Conservation (phyloP, 805 yeast genomes). For the Kodamaea kaohsiungensis region DNA sequence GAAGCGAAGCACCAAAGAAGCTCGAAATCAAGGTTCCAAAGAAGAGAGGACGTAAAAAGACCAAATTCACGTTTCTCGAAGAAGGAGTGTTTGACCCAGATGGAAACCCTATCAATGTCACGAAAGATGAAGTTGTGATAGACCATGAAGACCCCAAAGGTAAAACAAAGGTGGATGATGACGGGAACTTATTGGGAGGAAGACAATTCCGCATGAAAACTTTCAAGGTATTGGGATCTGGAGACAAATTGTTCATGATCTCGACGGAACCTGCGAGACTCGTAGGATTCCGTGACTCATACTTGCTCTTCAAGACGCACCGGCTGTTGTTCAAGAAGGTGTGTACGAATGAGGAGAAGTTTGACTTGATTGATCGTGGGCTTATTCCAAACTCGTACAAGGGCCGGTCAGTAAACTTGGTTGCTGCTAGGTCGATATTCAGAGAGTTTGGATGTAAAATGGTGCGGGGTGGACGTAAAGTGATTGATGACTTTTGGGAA, state of each 20-base stretch:
- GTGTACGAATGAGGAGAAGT: constrained; percentile 74
- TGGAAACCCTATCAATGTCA: constrained; percentile 64
- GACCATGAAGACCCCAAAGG: constrained; percentile 76
- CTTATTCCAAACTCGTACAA: constrained; percentile 87
- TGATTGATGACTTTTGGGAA: constrained; percentile 88
- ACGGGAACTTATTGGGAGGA: constrained; percentile 71
- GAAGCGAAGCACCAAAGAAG: constrained; percentile 6
- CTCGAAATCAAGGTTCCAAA: constrained; percentile 11
- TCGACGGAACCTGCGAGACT: constrained; percentile 96
- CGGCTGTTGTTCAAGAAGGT: constrained; percentile 71
- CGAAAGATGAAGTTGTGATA: constrained; percentile 75
- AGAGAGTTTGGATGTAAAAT: constrained; percentile 91
- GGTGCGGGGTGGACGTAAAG: constrained; percentile 74
- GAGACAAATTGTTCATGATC: constrained; percentile 78
- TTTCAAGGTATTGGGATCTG: constrained; percentile 64
- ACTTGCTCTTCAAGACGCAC: constrained; percentile 85
- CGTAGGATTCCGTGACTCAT: constrained; percentile 91
- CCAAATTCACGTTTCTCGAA: constrained; percentile 36
- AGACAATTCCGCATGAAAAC: constrained; percentile 73
- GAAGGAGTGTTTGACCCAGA: constrained; percentile 58
- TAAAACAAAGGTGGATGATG: constrained; percentile 63
- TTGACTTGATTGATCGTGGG: constrained; percentile 76
- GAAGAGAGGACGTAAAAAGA: constrained; percentile 35
- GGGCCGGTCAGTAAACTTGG: constrained; percentile 85
- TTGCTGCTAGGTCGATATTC: constrained; percentile 86